Evolutionary conservation across 805 yeast species (phyloP), one percentile per base, ranked within the genome.

Genomic region (Grigorovia yakushimaensis): DNA sequence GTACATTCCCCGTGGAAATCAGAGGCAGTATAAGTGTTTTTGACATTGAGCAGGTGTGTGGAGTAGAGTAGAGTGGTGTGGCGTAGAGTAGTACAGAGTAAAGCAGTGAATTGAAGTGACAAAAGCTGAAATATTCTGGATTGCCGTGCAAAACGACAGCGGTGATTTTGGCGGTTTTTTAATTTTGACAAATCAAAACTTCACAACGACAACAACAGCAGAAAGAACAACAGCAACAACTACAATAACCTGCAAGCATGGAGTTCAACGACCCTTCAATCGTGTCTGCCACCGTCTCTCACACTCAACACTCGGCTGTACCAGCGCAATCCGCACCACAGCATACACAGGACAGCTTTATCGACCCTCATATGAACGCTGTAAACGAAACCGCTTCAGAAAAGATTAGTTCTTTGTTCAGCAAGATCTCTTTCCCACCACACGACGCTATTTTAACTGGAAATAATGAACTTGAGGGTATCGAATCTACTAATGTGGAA

Each of bases 1-100:
- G 94, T 3, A 88, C 83, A 57, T 91, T 93, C 7, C 95, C 98
- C 5, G 86, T 75, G 3, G 96, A 79, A 0, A 93, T 84, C 0
- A 88, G 66, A 0, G 98, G 98, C 1, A 93, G 39, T 1, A 91
- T 59, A n/a, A 84, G 66, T 1, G 72, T 72, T 33, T 24, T 41
- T 13, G 35, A 15, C 24, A 17, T 39, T 19, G 20, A 9, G n/a
- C 22, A 20, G 41, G 30, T 27, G 21, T 17, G 11, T 11, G 11
- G 19, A 37, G 17, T n/a, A n/a, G n/a, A n/a, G n/a, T n/a, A n/a
- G n/a, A n/a, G n/a, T n/a, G n/a, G n/a, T n/a, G n/a, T n/a, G n/a
- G n/a, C n/a, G n/a, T n/a, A n/a, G n/a, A n/a, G n/a, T n/a, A n/a
- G n/a, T n/a, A n/a, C n/a, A n/a, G n/a, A n/a, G n/a, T n/a, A n/a